Conservation (phyloP, 192 early-diverging fungal species). For the Podila epigama region DNA sequence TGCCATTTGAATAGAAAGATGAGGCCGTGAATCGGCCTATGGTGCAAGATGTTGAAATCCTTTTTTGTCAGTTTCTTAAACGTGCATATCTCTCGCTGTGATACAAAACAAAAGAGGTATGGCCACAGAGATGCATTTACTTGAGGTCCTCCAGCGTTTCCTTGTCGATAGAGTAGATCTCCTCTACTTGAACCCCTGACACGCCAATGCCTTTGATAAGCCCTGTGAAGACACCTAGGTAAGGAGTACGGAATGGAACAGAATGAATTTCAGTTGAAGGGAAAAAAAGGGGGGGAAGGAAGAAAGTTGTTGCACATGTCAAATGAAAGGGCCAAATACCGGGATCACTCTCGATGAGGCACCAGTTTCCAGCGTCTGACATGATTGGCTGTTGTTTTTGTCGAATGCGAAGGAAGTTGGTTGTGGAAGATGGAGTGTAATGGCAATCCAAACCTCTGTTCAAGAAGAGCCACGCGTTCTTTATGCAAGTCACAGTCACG, state of each 20-base stretch:
- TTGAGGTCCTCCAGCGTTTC: constrained; percentile 65
- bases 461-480: constrained; percentile 1
- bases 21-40: constrained; percentile 75
- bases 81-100: background rate
- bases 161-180: constrained; percentile 78
- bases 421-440: background rate
- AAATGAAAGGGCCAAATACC: no score
- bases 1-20: constrained; percentile 89
- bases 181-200: constrained; percentile 77
- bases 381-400: constrained; percentile 31
- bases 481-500: constrained; percentile 1
- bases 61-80: background rate
- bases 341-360: constrained; percentile 88
- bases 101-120: background rate
- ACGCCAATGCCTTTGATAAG: constrained; percentile 79
- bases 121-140: constrained; percentile 53
- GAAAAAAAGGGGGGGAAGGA: no score
- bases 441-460: background rate
- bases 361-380: constrained; percentile 79
- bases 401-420: background rate
- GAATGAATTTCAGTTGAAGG: no score
- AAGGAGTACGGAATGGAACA: no score
- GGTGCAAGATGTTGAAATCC: background rate
- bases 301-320: no score
- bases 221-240: constrained; percentile 85